Percentiles rank a stretch among this genome's conserved stretches.
These are phyloP conservation scores for Ustilago cynodontis DNA, from an alignment of 1,284 basidiomycete species.

Conservation along the genomic window DNA sequence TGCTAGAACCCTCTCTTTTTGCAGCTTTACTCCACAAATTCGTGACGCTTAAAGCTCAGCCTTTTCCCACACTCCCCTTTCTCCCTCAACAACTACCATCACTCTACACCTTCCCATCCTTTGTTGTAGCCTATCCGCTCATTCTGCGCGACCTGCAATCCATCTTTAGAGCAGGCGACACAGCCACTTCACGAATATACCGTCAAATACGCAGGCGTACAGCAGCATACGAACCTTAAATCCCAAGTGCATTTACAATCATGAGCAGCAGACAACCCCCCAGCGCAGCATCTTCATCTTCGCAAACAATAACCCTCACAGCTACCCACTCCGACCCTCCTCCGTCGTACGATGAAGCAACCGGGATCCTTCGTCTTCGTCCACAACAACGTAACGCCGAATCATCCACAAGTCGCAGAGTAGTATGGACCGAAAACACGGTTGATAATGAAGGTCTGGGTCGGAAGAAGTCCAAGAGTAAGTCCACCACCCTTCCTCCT, in stretches of 20 bases:
- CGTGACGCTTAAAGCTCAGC: not conserved
- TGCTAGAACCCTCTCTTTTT: not conserved
- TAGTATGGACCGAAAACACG: conserved; percentile 64
- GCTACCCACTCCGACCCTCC: not conserved
- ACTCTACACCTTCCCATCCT: no score
- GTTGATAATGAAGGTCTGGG: conserved; percentile 66
- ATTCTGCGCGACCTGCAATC: no score
- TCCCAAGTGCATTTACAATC: not conserved
- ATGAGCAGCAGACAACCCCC: conserved; percentile 8
- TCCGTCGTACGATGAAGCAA: not conserved
- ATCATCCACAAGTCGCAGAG: conserved; percentile 21
- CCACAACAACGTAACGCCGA: not conserved
- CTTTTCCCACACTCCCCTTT: not conserved
- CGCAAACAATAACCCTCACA: conserved; percentile 24
- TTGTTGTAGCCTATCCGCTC: no score
- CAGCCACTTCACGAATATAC: no score
- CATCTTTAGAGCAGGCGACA: no score
- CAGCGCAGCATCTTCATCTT: conserved; percentile 8
- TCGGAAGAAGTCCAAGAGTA: conserved; percentile 65
- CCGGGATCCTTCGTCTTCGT: conserved; percentile 26
- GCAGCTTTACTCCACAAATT: not conserved
- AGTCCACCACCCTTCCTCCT: conserved; percentile 19
- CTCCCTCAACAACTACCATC: not conserved
- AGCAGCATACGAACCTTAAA: not conserved
- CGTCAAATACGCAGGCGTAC: not conserved